Evolutionary conservation across 2,329 filamentous ascomycete genomes (phyloP).

Genomic region (Septoria petroselini): DNA sequence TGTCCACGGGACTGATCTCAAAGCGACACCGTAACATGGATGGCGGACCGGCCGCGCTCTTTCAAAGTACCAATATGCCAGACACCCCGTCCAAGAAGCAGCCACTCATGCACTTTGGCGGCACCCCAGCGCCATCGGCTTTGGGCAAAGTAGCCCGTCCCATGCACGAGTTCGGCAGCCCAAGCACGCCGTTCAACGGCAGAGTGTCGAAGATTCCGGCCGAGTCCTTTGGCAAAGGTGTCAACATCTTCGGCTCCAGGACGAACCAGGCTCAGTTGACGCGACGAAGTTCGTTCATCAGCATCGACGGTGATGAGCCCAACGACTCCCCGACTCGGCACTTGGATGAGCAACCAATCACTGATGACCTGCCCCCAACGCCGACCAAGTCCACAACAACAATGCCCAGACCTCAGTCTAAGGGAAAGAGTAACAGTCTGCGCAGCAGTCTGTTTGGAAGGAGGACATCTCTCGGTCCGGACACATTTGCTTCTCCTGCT

Average conservation of each 20-base stretch:
- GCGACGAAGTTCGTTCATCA: conserved; percentile 69
- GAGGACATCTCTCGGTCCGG: conserved; percentile 45
- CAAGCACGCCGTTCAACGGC: conserved; percentile 77
- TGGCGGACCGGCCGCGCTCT: conserved; percentile 53
- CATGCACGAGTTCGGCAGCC: conserved; percentile 70
- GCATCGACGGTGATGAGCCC: conserved; percentile 67
- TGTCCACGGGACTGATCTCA: conserved; percentile 90
- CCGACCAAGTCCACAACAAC: conserved; percentile 73
- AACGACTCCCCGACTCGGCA: conserved; percentile 56
- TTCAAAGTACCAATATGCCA: conserved; percentile 67
- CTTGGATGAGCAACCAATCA: conserved; percentile 55
- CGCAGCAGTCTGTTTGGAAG: conserved; percentile 51
- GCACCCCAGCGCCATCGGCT: conserved; percentile 52
- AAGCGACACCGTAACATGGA: conserved; percentile 84
- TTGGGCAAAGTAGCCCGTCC: conserved; percentile 61
- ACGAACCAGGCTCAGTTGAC: conserved; percentile 50
- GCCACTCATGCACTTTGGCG: conserved; percentile 63
- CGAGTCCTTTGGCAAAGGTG: conserved; percentile 64
- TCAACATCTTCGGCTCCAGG: conserved; percentile 60
- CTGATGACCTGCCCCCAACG: conserved; percentile 84
- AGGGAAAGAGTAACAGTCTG: conserved; percentile 52
- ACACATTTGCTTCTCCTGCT: conserved; percentile 46
- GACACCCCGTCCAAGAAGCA: conserved; percentile 96
- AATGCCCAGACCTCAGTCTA: conserved; percentile 42
- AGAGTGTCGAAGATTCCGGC: conserved; percentile 60